A percentile compares a stretch with the other conserved stretches of the same genome.
phyloP scores from a whole-genome alignment of 2,329 filamentous ascomycete genomes.

The Beauveria caledonica region DNA sequence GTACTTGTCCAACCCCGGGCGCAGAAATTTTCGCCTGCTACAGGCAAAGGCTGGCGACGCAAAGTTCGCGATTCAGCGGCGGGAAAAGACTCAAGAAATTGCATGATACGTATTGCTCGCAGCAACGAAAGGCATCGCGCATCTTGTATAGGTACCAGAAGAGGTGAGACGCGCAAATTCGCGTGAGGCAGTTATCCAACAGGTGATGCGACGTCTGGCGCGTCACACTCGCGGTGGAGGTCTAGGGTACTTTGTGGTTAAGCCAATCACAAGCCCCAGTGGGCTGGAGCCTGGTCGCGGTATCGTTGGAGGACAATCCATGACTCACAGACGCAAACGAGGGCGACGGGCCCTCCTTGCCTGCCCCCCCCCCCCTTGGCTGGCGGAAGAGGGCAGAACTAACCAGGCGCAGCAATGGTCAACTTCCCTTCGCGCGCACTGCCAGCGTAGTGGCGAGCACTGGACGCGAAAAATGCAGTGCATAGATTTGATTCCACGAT shows the following conservation, averaged over 20 bases:
- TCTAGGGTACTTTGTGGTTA: constrained; percentile 5
- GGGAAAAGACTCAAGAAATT: background rate
- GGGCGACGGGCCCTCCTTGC: background rate
- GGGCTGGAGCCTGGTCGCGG: constrained; percentile 7
- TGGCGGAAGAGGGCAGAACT: background rate
- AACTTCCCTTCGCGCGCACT: background rate
- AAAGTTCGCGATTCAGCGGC: background rate
- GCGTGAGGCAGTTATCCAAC: background rate
- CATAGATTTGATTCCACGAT: background rate
- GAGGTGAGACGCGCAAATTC: constrained; percentile 3
- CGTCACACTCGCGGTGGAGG: constrained; percentile 5
- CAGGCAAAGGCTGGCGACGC: no score
- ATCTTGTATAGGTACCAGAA: background rate
- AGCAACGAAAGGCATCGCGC: background rate
- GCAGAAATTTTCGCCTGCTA: constrained; percentile 23
- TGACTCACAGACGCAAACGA: constrained; percentile 13
- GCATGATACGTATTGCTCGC: background rate
- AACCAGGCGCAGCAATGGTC: background rate
- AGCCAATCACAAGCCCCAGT: constrained; percentile 2
- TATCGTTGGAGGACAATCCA: constrained; percentile 8
- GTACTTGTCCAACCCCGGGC: constrained; percentile 22
- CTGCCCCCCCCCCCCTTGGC: background rate
- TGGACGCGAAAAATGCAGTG: background rate
- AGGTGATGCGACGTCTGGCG: constrained; percentile 3
- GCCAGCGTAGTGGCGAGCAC: background rate